phyloP scores from a whole-genome alignment of 163 green algal genomes.

The Scenedesmus sp. region DNA sequence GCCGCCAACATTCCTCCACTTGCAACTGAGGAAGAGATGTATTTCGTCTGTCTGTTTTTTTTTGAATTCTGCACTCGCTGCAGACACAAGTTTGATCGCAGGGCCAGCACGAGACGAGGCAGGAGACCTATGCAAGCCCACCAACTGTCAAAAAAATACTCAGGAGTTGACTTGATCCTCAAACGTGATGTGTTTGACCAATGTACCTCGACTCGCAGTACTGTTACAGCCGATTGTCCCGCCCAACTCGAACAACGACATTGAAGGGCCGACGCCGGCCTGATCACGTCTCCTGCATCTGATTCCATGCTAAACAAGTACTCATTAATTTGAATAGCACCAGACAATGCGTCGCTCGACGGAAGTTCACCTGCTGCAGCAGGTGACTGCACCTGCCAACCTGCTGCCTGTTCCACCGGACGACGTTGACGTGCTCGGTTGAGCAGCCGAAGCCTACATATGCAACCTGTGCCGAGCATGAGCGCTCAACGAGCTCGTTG shows the following conservation, averaged over 20 bases:
- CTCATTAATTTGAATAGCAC: neutral
- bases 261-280: too few relatives aligned
- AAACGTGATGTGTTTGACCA: neutral
- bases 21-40: neutral
- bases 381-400: constrained; percentile 9
- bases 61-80: too few relatives aligned
- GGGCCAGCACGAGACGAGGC: too few relatives aligned
- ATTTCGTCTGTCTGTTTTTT: too few relatives aligned
- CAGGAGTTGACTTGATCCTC: too few relatives aligned
- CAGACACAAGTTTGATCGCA: too few relatives aligned
- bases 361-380: neutral
- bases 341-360: neutral
- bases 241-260: neutral
- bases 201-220: neutral
- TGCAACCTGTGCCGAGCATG: neutral
- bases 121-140: too few relatives aligned
- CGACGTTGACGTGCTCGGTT: neutral
- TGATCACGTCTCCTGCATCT: too few relatives aligned
- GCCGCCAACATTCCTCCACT: neutral
- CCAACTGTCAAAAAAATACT: too few relatives aligned
- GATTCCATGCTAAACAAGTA: too few relatives aligned
- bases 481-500: neutral
- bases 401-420: neutral
- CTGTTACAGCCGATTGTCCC: neutral
- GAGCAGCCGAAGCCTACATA: neutral